A percentile compares a stretch with the other conserved stretches of the same genome.
Conservation (phyloP, 1,284 basidiomycete genomes). For the Phlebopus sp. region DNA sequence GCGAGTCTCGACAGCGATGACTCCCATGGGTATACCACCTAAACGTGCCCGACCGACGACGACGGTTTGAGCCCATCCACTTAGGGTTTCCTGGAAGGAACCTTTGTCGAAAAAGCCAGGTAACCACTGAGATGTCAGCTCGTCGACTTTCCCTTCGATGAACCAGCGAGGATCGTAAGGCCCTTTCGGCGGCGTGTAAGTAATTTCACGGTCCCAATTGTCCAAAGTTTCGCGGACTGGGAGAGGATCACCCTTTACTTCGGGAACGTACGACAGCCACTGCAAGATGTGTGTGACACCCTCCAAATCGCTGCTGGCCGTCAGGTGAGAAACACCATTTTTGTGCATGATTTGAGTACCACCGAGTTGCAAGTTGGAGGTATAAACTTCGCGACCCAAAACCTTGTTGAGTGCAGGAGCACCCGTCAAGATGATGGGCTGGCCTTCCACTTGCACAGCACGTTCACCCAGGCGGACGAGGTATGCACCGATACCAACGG, state of each 20-base stretch:
- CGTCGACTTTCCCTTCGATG: slow-evolving; percentile 90
- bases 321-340: slow-evolving; percentile 98
- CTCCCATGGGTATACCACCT: slow-evolving; percentile 96
- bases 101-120: slow-evolving; percentile 96
- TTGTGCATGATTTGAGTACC: slow-evolving; percentile 99
- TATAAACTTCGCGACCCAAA: slow-evolving; percentile 98
- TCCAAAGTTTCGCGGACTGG: slow-evolving; percentile 76
- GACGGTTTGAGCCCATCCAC: slow-evolving; percentile 98
- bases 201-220: slow-evolving; percentile 91
- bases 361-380: slow-evolving; percentile 97
- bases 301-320: slow-evolving; percentile 91
- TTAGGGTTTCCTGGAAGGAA: slow-evolving; percentile 94
- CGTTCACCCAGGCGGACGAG: slow-evolving; percentile 97
- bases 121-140: slow-evolving; percentile 72
- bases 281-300: slow-evolving; percentile 91
- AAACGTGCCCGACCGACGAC: slow-evolving; percentile 95
- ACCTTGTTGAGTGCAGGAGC: slow-evolving; percentile 98
- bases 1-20: slow-evolving; percentile 97
- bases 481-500: slow-evolving; percentile 99
- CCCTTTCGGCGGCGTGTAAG: slow-evolving; percentile 89
- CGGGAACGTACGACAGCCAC: slow-evolving; percentile 95
- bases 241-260: slow-evolving; percentile 71
- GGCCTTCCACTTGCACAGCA: slow-evolving; percentile 98
- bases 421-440: slow-evolving; percentile 98
- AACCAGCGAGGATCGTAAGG: slow-evolving; percentile 98